Evolutionary conservation across 345 rosid species (phyloP).

Genomic region (Hibiscus mutabilis): DNA sequence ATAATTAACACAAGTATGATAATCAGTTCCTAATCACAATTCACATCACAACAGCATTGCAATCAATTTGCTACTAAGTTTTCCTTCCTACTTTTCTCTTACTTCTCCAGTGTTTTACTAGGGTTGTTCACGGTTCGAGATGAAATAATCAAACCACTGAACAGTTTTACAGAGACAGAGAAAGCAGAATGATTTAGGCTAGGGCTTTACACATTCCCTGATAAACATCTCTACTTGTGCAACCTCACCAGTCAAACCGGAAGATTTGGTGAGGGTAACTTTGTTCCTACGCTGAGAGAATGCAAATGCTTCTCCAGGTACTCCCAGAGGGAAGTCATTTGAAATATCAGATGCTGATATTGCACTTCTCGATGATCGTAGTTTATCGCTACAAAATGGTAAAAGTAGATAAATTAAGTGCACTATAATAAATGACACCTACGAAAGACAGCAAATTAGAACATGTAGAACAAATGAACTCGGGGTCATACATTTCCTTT

Average conservation of each 20-base stretch:
- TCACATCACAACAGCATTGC: too few relatives aligned
- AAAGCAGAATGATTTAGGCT: too few relatives aligned
- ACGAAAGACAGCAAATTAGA: too few relatives aligned
- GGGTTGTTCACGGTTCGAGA: neutral
- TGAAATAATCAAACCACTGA: neutral
- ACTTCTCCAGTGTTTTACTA: neutral
- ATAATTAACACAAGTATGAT: too few relatives aligned
- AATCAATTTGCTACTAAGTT: too few relatives aligned
- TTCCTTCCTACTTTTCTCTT: neutral
- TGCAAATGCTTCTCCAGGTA: constrained; percentile 54
- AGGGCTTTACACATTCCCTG: too few relatives aligned
- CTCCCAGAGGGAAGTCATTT: constrained; percentile 63
- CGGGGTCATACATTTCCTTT: constrained; percentile 72
- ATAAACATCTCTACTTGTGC: constrained; percentile 62
- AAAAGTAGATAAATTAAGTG: too few relatives aligned
- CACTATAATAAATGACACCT: too few relatives aligned
- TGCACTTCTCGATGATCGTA: constrained; percentile 58
- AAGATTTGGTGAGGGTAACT: constrained; percentile 64
- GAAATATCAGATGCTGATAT: constrained; percentile 73
- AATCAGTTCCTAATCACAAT: too few relatives aligned
- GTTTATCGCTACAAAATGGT: too few relatives aligned
- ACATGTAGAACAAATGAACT: neutral
- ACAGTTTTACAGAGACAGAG: neutral
- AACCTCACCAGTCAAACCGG: constrained; percentile 63
- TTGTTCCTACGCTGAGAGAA: constrained; percentile 69